These are phyloP conservation scores for Salvia miltiorrhiza DNA, from an alignment of 257 asterid genomes.

Conservation along the genomic window DNA sequence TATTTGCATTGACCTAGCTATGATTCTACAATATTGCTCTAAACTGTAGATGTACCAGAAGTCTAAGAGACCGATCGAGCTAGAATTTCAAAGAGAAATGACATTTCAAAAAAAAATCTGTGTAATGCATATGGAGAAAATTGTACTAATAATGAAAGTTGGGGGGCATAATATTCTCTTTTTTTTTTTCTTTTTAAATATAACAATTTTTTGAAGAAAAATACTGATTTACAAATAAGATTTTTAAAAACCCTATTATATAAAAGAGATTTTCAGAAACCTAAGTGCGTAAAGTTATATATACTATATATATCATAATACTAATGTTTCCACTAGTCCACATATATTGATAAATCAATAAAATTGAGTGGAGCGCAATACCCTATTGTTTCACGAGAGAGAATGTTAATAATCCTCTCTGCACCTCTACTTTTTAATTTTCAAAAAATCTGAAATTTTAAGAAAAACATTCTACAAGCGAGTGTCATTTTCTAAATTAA, in stretches of 20 bases:
- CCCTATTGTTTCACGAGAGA: background rate
- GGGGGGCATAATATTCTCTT: background rate
- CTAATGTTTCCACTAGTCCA: too few relatives aligned
- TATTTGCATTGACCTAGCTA: background rate
- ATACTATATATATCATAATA: too few relatives aligned
- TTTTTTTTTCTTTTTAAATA: too few relatives aligned
- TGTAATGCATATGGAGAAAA: background rate
- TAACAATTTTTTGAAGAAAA: too few relatives aligned
- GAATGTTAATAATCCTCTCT: background rate
- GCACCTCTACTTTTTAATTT: background rate
- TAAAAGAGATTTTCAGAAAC: too few relatives aligned
- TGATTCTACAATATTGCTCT: background rate
- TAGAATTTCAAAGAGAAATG: too few relatives aligned
- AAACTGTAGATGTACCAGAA: too few relatives aligned
- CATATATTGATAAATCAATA: background rate
- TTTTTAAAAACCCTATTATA: too few relatives aligned
- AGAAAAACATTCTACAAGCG: background rate
- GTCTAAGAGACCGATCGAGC: too few relatives aligned
- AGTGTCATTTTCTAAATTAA: slow-evolving; percentile 6
- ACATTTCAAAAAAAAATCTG: background rate
- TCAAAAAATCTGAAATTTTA: background rate
- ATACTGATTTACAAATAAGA: too few relatives aligned
- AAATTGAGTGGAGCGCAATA: background rate
- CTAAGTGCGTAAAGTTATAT: too few relatives aligned
- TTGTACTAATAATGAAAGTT: too few relatives aligned